Evolutionary conservation across 1,139 yeast genomes (phyloP), one percentile per base, ranked within the genome.

Genomic region (Pichia sp.): DNA sequence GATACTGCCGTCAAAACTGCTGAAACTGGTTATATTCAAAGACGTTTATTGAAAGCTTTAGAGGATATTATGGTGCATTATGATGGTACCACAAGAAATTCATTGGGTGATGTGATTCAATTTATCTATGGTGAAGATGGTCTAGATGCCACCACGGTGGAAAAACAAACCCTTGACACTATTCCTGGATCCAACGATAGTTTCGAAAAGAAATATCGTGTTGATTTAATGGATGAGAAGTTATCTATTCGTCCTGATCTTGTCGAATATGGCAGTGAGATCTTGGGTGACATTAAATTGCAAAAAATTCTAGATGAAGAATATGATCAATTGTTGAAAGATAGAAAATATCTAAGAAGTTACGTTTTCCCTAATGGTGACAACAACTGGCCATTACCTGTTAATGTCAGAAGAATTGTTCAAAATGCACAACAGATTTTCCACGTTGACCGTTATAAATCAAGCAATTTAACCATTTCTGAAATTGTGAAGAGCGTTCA

Each of bases 121-220:
- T 92, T 94, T 67, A 78, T 90, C 50, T 94, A 94, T 61, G 99
- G 99, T 73, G 99, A 94, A 66, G 99, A 94, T 69, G 99, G 99
- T 67, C 74, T 94, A 59, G 99, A 94, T 71, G 98, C 96, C 60
- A 85, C 97, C 34, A 95, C 88, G 64, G 97, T 94, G 49, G 99
- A 94, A 65, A 87, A 85, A 62, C 99, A 94, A 68, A 78, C 95
- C n/a, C 78, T 94, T 50, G 98, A 94, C 62, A 85, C 97, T 3
- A 85, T 94, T 59, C 96, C 97, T 37, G 97, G 97, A 11, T 83
- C 95, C 5, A 87, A 86, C 64, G 79, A 69, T 16, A 75, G 82
- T 11, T 94, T 94, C 61, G 96, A 85, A 55, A 75, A 75, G 58
- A 79, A 94, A 54, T 94, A 86, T 68, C 79, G 86, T 64, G 79